Percentiles rank a stretch among this genome's conserved stretches.
These are phyloP conservation scores for Peziza echinospora DNA, from an alignment of 495 filamentous ascomycete species.

Conservation along the genomic window DNA sequence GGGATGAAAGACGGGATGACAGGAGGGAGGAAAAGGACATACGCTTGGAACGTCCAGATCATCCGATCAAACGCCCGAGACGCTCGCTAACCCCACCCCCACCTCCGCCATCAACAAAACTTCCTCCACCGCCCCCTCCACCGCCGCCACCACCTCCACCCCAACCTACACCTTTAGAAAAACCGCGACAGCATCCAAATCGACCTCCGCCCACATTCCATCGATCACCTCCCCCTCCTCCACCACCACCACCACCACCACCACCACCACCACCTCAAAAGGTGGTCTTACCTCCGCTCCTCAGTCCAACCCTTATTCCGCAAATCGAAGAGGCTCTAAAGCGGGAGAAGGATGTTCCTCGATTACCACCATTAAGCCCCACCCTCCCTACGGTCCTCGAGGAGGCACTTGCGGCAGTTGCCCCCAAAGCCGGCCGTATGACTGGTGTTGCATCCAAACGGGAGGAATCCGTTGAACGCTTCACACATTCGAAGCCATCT, in stretches of 20 bases:
- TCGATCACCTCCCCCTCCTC: slow-evolving; percentile 10
- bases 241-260: slow-evolving; percentile 7
- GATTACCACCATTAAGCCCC: slow-evolving; percentile 8
- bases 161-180: background rate
- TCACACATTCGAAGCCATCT: background rate
- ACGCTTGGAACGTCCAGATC: too few species aligned
- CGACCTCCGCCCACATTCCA: slow-evolving; percentile 4
- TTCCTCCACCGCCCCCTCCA: slow-evolving; percentile 1
- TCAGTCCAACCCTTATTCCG: slow-evolving; percentile 17
- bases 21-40: too few species aligned
- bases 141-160: background rate
- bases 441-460: slow-evolving; percentile 2
- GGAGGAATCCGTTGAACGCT: background rate
- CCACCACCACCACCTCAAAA: slow-evolving; percentile 6
- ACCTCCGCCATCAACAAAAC: background rate
- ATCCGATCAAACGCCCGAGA: background rate
- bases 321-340: slow-evolving; percentile 15
- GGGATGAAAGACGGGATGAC: too few species aligned
- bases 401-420: slow-evolving; percentile 6
- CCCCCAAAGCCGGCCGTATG: slow-evolving; percentile 8
- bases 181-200: background rate
- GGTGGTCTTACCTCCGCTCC: slow-evolving; percentile 12
- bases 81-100: background rate
- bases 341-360: slow-evolving; percentile 11
- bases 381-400: background rate